These are phyloP conservation scores for Lachancea nothofagi DNA, from an alignment of 805 yeast genomes.

Conservation along the genomic window DNA sequence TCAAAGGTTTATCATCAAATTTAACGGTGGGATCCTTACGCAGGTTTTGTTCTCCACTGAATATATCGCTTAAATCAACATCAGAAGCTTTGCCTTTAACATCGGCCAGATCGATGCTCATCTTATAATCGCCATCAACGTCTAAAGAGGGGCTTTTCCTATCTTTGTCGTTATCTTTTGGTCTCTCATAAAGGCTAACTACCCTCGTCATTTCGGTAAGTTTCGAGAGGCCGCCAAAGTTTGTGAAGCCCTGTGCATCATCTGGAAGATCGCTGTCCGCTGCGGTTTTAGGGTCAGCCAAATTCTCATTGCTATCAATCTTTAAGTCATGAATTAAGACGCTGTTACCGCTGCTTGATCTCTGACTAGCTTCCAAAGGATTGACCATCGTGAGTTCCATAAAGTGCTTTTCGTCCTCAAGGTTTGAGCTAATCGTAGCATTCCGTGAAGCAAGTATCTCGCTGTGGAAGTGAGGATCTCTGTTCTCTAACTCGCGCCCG, in stretches of 20 bases:
- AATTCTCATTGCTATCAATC: background rate
- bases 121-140: conserved; percentile 8
- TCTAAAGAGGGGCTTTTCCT: background rate
- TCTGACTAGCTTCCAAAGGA: conserved; percentile 18
- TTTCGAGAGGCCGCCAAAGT: conserved; percentile 13
- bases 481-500: conserved; percentile 23
- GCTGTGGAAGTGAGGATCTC: conserved; percentile 18
- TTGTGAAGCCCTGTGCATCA: conserved; percentile 10
- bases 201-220: conserved; percentile 33
- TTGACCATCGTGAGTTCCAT: conserved; percentile 35
- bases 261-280: background rate
- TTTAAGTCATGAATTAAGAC: conserved; percentile 21
- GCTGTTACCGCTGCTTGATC: conserved; percentile 19
- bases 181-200: conserved; percentile 27
- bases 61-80: conserved; percentile 27
- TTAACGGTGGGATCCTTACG: conserved; percentile 23
- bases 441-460: conserved; percentile 7
- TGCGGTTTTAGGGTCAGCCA: background rate
- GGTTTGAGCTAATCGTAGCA: background rate
- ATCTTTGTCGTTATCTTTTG: background rate
- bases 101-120: conserved; percentile 11
- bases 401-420: conserved; percentile 16
- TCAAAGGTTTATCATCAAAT: conserved; percentile 26
- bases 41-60: conserved; percentile 10
- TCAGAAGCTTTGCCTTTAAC: conserved; percentile 10